phyloP scores from a whole-genome alignment of 2,329 filamentous ascomycete genomes.

The Trichoderma guizhouense region DNA sequence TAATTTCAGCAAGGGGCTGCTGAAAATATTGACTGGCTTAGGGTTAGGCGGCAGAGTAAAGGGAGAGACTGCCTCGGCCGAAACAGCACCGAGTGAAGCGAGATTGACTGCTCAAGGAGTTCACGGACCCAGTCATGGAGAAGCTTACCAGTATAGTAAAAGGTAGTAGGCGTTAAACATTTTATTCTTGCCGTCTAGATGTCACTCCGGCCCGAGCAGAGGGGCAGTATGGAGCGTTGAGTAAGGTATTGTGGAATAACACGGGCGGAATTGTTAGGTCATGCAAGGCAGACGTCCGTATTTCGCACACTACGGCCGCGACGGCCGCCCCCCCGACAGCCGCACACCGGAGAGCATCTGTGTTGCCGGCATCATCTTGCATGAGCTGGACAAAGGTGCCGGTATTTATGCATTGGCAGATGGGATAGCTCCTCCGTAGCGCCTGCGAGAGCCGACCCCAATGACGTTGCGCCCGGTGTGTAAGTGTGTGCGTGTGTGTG shows the following conservation, averaged over 20 bases:
- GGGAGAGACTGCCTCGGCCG: background rate
- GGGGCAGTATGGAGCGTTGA: background rate
- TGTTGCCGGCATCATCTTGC: background rate
- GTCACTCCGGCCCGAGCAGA: background rate
- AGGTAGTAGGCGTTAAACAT: background rate
- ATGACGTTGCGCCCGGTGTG: background rate
- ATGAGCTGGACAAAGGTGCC: background rate
- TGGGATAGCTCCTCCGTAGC: background rate
- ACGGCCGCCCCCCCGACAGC: background rate
- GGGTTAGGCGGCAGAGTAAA: background rate
- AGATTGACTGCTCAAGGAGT: constrained; percentile 1
- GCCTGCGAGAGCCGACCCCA: background rate
- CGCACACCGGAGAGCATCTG: background rate
- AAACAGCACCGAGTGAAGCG: background rate
- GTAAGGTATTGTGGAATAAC: background rate
- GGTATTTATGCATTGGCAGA: background rate
- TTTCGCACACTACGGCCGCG: background rate
- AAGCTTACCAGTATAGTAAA: background rate
- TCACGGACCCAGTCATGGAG: background rate
- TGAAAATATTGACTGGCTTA: background rate
- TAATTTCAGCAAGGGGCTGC: background rate
- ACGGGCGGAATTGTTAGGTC: background rate
- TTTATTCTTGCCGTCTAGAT: background rate
- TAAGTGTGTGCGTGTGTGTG: background rate
- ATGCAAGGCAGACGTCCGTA: background rate